These are phyloP conservation scores for Ocimum tenuiflorum DNA, from an alignment of 257 asterid species.

Conservation along the genomic window DNA sequence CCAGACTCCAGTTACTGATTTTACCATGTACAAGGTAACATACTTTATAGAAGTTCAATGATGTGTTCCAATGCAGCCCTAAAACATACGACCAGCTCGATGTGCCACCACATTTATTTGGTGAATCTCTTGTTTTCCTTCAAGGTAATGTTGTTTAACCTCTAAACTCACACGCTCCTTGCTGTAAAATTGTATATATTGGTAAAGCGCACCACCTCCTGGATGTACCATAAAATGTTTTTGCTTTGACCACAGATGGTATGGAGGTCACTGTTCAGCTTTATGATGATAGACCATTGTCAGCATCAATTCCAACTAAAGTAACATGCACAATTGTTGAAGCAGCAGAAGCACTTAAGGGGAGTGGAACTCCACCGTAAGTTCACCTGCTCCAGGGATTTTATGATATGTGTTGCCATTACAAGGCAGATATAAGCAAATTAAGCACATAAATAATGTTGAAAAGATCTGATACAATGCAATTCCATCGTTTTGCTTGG, in stretches of 20 bases:
- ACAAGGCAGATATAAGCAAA: not conserved
- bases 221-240: not conserved
- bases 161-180: not conserved
- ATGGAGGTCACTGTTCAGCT: slow-evolving; percentile 69
- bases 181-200: not conserved
- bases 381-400: slow-evolving; percentile 25
- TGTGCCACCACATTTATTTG: slow-evolving; percentile 80
- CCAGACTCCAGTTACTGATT: slow-evolving; percentile 12
- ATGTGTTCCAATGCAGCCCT: slow-evolving; percentile 39
- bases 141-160: slow-evolving; percentile 49
- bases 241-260: slow-evolving; percentile 51
- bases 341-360: slow-evolving; percentile 59
- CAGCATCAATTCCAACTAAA: slow-evolving; percentile 69
- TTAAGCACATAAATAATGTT: slow-evolving; percentile 1
- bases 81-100: slow-evolving; percentile 66
- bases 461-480: not conserved
- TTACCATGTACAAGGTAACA: slow-evolving; percentile 8
- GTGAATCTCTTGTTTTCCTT: slow-evolving; percentile 75
- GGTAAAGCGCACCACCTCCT: not conserved
- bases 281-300: slow-evolving; percentile 61
- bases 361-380: slow-evolving; percentile 77
- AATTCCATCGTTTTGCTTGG: not conserved
- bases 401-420: not conserved
- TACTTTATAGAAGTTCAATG: slow-evolving; percentile 5
- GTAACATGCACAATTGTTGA: slow-evolving; percentile 78